These are phyloP conservation scores for Carex pumila DNA, from an alignment of 176 grass and related monocot genomes.

Conservation along the genomic window DNA sequence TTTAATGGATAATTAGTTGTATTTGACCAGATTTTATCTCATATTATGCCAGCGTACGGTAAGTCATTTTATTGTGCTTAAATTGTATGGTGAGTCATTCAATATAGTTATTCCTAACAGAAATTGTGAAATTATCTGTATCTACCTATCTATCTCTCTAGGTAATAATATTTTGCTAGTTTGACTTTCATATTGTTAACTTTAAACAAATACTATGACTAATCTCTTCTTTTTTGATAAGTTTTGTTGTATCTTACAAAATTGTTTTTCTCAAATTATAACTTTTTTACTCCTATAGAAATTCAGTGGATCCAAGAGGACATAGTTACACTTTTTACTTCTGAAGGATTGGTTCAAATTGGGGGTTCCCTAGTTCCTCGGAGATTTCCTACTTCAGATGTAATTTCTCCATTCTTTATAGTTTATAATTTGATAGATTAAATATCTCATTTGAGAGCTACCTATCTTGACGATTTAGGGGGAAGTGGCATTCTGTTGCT, in stretches of 20 bases:
- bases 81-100: background rate
- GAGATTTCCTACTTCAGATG: constrained; percentile 44
- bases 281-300: constrained; percentile 32
- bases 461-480: background rate
- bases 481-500: background rate
- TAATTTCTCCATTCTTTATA: constrained; percentile 8
- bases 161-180: background rate
- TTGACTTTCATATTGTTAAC: background rate
- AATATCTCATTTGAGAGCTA: background rate
- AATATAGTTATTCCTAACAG: background rate
- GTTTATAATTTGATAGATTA: background rate
- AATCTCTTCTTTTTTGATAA: background rate
- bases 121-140: background rate
- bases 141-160: background rate
- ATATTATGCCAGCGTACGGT: background rate
- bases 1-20: background rate
- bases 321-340: constrained; percentile 80
- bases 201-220: background rate
- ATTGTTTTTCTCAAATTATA: background rate
- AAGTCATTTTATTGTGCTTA: background rate
- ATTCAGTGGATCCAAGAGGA: constrained; percentile 83
- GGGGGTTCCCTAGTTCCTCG: constrained; percentile 70
- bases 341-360: constrained; percentile 85
- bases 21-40: background rate
- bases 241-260: background rate